Conservation (phyloP, 1,139 yeast genomes). For the Suhomyces bribrorum region DNA sequence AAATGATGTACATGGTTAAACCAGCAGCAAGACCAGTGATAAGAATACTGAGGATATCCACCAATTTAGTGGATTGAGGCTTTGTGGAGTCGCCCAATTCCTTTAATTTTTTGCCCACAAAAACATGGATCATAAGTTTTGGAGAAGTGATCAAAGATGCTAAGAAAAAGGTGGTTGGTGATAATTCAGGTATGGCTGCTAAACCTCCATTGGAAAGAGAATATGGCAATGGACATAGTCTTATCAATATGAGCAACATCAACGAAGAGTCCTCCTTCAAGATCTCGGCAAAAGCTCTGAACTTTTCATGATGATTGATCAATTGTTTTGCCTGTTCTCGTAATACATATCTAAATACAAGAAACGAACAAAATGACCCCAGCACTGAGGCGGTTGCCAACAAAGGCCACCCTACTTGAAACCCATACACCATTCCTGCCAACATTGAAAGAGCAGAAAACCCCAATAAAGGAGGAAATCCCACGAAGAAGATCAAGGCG, state of each 20-base stretch:
- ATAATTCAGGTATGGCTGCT: constrained; percentile 78
- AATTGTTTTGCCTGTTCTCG: constrained; percentile 52
- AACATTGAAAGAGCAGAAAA: constrained; percentile 69
- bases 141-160: constrained; percentile 83
- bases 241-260: constrained; percentile 63
- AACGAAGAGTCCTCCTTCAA: constrained; percentile 66
- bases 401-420: constrained; percentile 76
- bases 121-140: constrained; percentile 72
- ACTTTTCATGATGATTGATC: constrained; percentile 57
- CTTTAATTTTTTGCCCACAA: constrained; percentile 77
- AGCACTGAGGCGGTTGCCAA: constrained; percentile 66
- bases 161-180: constrained; percentile 58
- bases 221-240: constrained; percentile 91
- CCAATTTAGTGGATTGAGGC: constrained; percentile 51
- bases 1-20: constrained; percentile 69
- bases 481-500: constrained; percentile 41
- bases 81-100: constrained; percentile 62
- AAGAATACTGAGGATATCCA: constrained; percentile 64
- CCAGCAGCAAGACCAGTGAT: constrained; percentile 60
- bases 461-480: constrained; percentile 89
- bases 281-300: constrained; percentile 75
- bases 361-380: constrained; percentile 76
- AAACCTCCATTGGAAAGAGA: constrained; percentile 90
- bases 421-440: constrained; percentile 83
- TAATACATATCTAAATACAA: constrained; percentile 63